Base-by-base conservation (phyloP, 768 basidiomycete genomes). In the Leucogyrophana mollusca region DNA sequence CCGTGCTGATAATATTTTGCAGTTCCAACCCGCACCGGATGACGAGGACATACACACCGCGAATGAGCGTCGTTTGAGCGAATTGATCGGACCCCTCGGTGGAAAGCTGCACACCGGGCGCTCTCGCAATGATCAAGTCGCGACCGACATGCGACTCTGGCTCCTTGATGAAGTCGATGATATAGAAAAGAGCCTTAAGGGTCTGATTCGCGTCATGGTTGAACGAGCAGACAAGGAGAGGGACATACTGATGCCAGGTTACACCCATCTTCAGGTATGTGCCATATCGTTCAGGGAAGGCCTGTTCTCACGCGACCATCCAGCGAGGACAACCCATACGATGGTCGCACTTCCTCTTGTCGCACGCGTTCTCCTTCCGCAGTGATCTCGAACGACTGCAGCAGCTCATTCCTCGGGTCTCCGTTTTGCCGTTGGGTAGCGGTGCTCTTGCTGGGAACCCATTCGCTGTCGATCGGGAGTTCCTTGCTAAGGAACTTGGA, bases 1-100 rank as follows among this genome's bases (percentile, higher is more conserved):
- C 25, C 27, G 49, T 40, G 13, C 22, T 32, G 18, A 9, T 27
- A 30, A 13, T 22, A 20, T 33, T 34, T 30, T 24, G 11, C 57
- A 94, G 88, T 99, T 99, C 61, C 62, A 71, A 46, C 68, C 83
- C 23, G 73, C 85, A 50, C 73, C 81, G n/a, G 93, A 95, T 56
- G 96, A 99, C 57, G 96, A 99, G 60, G 96, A 99, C 60, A 98
- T 99, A 49, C 95, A 98, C 65, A 99, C 96, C 10, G 96, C 96
- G 44, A 99, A 98, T 59, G 96, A 99, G 64, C 83, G 96, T 38
- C 81, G 96, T 34, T 68, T 99, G 54, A 90, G 85, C 52, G 95
- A 99, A 70, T 69, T 99, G 43, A 91, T 98, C 44, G 96, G 96
- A 0, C 74, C 89, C 11, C 79, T 92, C 13, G 94, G 91, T 4